phyloP scores from a whole-genome alignment of 371 early-diverging fungal species.

The Mucor indicus region DNA sequence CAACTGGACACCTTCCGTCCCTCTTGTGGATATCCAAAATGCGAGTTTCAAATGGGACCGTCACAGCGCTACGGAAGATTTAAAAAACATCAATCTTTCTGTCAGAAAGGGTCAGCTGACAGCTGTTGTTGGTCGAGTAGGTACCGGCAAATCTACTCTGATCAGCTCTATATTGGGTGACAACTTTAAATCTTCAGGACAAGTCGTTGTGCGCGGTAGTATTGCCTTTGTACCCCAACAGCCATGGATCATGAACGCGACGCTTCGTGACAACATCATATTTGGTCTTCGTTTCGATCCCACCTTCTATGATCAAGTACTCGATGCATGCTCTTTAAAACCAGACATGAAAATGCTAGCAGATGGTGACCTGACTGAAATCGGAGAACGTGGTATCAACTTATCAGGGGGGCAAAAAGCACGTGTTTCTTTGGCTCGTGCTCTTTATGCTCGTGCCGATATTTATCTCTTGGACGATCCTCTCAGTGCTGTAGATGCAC shows the following conservation, averaged over 20 bases:
- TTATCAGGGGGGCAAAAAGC: conserved; percentile 57
- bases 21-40: conserved; percentile 14
- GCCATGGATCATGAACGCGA: conserved; percentile 54
- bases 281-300: conserved; percentile 50
- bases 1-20: conserved; percentile 18
- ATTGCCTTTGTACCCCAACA: conserved; percentile 48
- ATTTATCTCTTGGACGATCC: conserved; percentile 73
- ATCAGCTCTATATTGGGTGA: conserved; percentile 45
- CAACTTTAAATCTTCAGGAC: conserved; percentile 33
- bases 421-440: conserved; percentile 44
- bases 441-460: conserved; percentile 40
- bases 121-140: conserved; percentile 47
- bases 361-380: conserved; percentile 63
- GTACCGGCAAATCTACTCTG: conserved; percentile 48
- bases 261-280: conserved; percentile 48
- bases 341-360: conserved; percentile 61
- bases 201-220: conserved; percentile 30
- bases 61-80: conserved; percentile 1
- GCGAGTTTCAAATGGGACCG: conserved; percentile 11
- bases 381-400: conserved; percentile 50
- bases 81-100: conserved; percentile 20
- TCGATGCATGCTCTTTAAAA: conserved; percentile 52
- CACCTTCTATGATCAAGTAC: conserved; percentile 32
- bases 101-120: conserved; percentile 18
- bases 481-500: conserved; percentile 74